Evolutionary conservation across 2,329 filamentous ascomycete species (phyloP).

Genomic region (Dactylellina drechsleri): DNA sequence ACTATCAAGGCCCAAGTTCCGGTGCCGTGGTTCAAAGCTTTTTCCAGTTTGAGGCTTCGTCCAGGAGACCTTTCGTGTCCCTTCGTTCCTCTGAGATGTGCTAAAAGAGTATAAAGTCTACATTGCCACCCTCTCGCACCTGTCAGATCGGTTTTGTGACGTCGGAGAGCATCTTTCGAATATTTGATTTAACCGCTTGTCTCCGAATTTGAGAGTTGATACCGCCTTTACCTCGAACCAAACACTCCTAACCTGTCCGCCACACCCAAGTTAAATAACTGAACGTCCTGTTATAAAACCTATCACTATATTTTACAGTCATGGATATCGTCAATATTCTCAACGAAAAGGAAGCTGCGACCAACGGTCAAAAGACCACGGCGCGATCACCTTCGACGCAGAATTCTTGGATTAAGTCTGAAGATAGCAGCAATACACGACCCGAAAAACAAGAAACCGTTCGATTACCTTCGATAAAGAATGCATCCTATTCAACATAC

Average conservation of each 20-base stretch:
- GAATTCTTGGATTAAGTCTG: constrained; percentile 63
- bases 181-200: neutral
- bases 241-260: too few species aligned
- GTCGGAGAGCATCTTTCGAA: constrained; percentile 19
- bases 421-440: constrained; percentile 60
- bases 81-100: constrained; percentile 27
- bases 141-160: constrained; percentile 19
- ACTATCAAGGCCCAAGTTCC: constrained; percentile 43
- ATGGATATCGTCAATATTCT: constrained; percentile 68
- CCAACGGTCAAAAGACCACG: constrained; percentile 61
- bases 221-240: too few species aligned
- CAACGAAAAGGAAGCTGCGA: constrained; percentile 65
- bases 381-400: constrained; percentile 62
- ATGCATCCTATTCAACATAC: constrained; percentile 44
- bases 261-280: too few species aligned
- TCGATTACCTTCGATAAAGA: constrained; percentile 35
- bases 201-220: neutral
- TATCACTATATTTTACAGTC: constrained; percentile 55
- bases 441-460: constrained; percentile 34
- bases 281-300: too few species aligned
- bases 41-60: constrained; percentile 46
- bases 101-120: constrained; percentile 51
- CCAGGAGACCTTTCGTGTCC: constrained; percentile 27
- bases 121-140: constrained; percentile 37
- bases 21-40: constrained; percentile 52